Evolutionary conservation across 306 rosid genomes (phyloP).

Genomic region (Acacia acuminata): DNA sequence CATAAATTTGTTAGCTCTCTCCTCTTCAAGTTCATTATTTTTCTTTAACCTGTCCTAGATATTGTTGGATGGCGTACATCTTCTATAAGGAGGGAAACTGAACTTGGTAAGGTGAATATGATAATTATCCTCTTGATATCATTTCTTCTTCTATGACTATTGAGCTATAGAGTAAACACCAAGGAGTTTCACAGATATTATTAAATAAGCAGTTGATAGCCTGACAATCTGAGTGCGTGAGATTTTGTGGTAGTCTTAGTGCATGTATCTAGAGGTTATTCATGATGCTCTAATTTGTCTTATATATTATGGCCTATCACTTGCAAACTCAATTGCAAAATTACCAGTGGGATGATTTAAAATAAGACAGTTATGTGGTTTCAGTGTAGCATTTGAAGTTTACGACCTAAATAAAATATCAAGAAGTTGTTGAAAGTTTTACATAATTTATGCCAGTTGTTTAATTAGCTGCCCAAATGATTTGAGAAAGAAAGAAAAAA

Average conservation of each 20-base stretch:
- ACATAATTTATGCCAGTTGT: no score
- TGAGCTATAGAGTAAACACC: conserved; percentile 15
- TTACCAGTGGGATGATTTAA: no score
- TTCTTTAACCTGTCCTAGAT: conserved; percentile 60
- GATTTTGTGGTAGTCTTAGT: neutral
- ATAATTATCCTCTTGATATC: conserved; percentile 25
- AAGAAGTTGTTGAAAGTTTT: no score
- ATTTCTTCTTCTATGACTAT: conserved; percentile 19
- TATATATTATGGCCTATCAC: no score
- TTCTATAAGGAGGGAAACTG: conserved; percentile 87
- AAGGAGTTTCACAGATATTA: neutral
- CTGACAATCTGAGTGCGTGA: neutral
- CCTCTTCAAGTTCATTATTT: conserved; percentile 26
- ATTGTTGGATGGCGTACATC: conserved; percentile 99
- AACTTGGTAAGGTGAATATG: conserved; percentile 71
- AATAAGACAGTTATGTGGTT: no score
- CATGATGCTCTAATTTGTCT: no score
- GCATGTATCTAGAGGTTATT: neutral
- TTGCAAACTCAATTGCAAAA: no score
- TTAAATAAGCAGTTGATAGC: neutral
- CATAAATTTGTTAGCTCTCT: conserved; percentile 23
- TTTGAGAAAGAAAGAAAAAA: no score
- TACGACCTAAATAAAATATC: no score
- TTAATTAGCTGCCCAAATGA: no score
- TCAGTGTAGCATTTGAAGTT: no score